Conservation (phyloP, 257 asterid species). For the Fraxinus quadrangulata region DNA sequence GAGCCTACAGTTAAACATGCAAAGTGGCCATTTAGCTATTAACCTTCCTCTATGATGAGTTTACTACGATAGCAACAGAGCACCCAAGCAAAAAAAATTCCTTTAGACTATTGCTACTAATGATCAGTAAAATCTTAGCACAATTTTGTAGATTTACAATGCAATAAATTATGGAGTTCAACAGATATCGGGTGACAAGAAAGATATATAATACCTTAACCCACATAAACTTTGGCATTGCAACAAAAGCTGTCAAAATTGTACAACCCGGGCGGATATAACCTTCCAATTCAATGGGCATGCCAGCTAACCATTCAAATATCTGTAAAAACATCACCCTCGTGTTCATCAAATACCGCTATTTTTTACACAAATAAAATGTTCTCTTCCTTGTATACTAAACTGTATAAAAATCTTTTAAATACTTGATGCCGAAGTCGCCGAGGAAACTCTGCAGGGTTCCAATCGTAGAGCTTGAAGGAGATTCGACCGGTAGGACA, state of each 20-base stretch:
- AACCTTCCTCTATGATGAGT: not conserved
- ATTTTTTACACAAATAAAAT: conserved; percentile 25
- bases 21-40: conserved; percentile 5
- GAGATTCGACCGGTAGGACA: conserved; percentile 91
- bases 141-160: not conserved
- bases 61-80: not conserved
- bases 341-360: conserved; percentile 31
- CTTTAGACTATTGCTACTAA: not conserved
- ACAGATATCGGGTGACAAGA: not conserved
- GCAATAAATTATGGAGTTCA: conserved; percentile 3
- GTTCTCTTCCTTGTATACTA: conserved; percentile 44
- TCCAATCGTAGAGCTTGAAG: conserved; percentile 94
- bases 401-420: conserved; percentile 60
- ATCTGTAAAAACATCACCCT: conserved; percentile 48
- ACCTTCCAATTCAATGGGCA: conserved; percentile 97
- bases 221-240: conserved; percentile 78
- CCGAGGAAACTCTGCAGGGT: conserved; percentile 96
- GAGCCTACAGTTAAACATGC: not conserved
- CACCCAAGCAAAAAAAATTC: too few species aligned
- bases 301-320: conserved; percentile 87
- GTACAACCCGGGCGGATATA: conserved; percentile 95
- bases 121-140: not conserved
- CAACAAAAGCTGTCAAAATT: conserved; percentile 76
- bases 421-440: conserved; percentile 93
- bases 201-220: conserved; percentile 52